Evolutionary conservation across 257 asterid genomes (phyloP), one percentile per base, ranked within the genome.

Genomic region (Solanum arcanum): DNA sequence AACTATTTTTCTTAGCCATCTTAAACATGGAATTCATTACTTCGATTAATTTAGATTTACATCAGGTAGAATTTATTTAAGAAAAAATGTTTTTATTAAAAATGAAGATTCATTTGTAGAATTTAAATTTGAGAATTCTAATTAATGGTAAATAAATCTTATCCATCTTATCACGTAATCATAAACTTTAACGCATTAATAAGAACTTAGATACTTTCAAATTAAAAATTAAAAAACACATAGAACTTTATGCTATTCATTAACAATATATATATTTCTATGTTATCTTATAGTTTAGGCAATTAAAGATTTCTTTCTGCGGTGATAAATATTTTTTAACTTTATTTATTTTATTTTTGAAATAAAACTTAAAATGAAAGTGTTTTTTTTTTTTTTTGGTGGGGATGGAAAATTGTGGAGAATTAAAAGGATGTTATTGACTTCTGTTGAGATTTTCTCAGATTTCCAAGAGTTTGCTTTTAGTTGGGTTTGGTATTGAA

Each of bases 401-500:
- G 5, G 27, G 41, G 27, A 23, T 44, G 25, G 64, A 23, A 10
- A 41, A 23, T 78, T 44, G 68, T 9, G 29, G 69, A 37, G 41
- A 49, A 80, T 80, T n/a, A 47, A 29, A 78, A 27, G 84, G 84
- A 15, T 27, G 66, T 4, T 49, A 47, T 52, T 80, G 85, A 47
- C 20, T 47, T 41, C 3, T 76, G 35, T 23, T 41, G 59, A 76
- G 35, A 41, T 76, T 42, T 47, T 80, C 85, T 80, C 44, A 29
- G 84, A 78, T 78, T 80, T 80, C 29, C 85, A 16, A 47, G 7
- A 80, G 29, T 29, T 49, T 16, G 42, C 11, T 80, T 47, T 80
- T 47, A 1, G 85, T 80, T 80, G 85, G 69, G 85, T 80, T 80
- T 80, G 85, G 85, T 80, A 47, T 47, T 16, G 68, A 80, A 80